Percentiles rank a stretch among this genome's conserved stretches.
These are phyloP conservation scores for Sisymbrium altissimum DNA, from an alignment of 345 rosid genomes.

Conservation along the genomic window DNA sequence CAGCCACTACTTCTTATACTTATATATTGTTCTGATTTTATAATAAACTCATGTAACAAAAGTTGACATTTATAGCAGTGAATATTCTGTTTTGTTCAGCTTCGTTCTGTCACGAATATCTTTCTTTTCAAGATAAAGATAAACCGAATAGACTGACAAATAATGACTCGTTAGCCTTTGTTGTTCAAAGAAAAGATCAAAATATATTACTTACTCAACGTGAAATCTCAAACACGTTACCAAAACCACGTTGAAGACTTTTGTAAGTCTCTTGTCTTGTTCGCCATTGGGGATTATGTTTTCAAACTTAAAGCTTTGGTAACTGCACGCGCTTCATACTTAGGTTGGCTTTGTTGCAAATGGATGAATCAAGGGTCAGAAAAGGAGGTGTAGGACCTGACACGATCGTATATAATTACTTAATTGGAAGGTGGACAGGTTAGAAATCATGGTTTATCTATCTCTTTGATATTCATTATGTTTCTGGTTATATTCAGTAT, in stretches of 20 bases:
- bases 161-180: neutral
- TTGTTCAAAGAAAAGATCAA: neutral
- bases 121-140: neutral
- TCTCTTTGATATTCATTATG: no score
- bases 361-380: neutral
- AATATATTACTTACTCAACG: neutral
- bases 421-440: no score
- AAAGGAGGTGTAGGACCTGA: neutral
- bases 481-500: no score
- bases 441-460: no score
- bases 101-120: neutral
- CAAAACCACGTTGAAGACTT: no score
- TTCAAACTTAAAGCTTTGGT: neutral
- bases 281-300: neutral
- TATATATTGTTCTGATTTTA: neutral
- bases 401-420: neutral
- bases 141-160: neutral
- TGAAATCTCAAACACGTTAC: no score
- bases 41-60: slow-evolving; percentile 18
- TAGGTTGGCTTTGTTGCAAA: neutral
- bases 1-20: neutral
- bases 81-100: neutral
- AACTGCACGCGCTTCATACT: neutral
- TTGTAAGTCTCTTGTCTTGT: neutral
- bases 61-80: slow-evolving; percentile 17